Conservation (phyloP, 2,329 filamentous ascomycete genomes). For the Nemania sp. region DNA sequence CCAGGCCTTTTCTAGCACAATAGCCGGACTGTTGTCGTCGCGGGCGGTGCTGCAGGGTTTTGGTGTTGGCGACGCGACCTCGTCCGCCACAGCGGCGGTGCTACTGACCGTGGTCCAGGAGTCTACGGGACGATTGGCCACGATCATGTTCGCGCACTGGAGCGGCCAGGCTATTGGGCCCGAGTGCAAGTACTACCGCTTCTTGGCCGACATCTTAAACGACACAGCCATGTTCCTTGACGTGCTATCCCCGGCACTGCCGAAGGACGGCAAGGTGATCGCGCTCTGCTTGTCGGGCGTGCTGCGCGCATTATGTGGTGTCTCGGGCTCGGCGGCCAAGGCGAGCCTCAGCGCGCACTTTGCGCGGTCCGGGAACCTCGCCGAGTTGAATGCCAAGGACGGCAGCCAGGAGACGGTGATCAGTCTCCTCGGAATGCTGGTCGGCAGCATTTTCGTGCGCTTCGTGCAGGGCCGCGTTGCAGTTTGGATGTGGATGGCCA, state of each 20-base stretch:
- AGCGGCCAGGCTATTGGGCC: conserved; percentile 83
- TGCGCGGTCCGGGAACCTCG: conserved; percentile 81
- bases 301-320: conserved; percentile 73
- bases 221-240: conserved; percentile 86
- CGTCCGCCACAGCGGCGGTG: conserved; percentile 78
- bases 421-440: conserved; percentile 82
- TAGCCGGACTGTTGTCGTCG: conserved; percentile 77
- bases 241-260: conserved; percentile 73
- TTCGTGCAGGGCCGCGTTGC: conserved; percentile 69
- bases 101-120: conserved; percentile 83
- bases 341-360: conserved; percentile 92
- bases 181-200: conserved; percentile 87
- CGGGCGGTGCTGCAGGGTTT: conserved; percentile 78
- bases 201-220: conserved; percentile 87
- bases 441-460: conserved; percentile 79
- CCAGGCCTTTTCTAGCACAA: conserved; percentile 82
- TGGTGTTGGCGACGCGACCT: conserved; percentile 80
- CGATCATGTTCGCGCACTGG: conserved; percentile 82
- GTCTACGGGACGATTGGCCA: conserved; percentile 77
- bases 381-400: conserved; percentile 87
- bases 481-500: conserved; percentile 74
- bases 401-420: conserved; percentile 95
- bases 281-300: conserved; percentile 56
- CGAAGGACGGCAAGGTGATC: conserved; percentile 49
- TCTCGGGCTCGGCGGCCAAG: conserved; percentile 87